Evolutionary conservation across 352 stramenopile species (phyloP), one percentile per base, ranked within the genome.

Genomic region (Globisporangium middletonii): DNA sequence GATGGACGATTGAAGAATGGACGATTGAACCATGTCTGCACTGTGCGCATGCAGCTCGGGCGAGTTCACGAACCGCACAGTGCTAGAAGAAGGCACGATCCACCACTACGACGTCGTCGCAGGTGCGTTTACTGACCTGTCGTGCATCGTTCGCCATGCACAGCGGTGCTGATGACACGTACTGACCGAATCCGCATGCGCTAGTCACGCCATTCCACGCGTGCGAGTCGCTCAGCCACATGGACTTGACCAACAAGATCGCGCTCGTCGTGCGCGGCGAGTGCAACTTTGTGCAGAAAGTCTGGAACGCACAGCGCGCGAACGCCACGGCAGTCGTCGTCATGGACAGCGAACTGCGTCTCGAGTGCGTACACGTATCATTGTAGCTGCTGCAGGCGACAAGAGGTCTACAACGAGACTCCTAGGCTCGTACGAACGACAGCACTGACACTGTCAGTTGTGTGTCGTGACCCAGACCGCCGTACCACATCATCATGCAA

Each of bases 401-500:
- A 30, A 35, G 30, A 35, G 30, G 3, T 35, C 30, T 8, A 35
- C 30, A 8, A 8, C 3, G 30, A 9, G 30, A 35, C 30, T 8
- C 7, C 30, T 35, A 35, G 30, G 30, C 30, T 15, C 37, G 53
- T 44, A 59, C 44, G 9, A 18, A 3, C 6, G 44, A 5, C 4
- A 16, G 48, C 9, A 50, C 37, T 54, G 19, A 63, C 57, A n/a
- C n/a, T 33, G 16, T 51, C 5, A 41, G 3, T 53, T 19, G 28
- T 55, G 18, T 45, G 11, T 64, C 33, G 23, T 2, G 48, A 7
- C 8, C 27, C 56, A 88, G 80, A 67, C 57, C 81, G 28, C 81
- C 81, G 65, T 84, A 75, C 53, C 79, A 92, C 43, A 89, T 92
- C 60, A 88, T 92, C 65, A 92, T 92, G 83, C 85, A 89, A 65